A percentile compares a stretch with the other conserved stretches of the same genome.
Conservation (phyloP, 2,329 filamentous ascomycete genomes). For the Cordyceps sp. region DNA sequence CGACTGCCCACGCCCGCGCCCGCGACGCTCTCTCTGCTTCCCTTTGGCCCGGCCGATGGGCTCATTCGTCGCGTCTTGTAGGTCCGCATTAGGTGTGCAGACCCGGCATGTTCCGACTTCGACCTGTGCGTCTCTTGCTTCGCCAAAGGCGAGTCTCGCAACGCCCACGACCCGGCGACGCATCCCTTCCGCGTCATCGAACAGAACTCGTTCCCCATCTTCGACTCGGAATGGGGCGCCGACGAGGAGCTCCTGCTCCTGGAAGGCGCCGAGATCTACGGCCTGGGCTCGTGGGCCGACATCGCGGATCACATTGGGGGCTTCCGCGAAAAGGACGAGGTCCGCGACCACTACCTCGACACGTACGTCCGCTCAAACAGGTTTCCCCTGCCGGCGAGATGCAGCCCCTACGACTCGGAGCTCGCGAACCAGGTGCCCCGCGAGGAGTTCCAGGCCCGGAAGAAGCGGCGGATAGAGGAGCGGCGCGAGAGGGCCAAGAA, state of each 20-base stretch:
- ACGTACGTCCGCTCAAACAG: slow-evolving; percentile 70
- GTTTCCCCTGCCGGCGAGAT: slow-evolving; percentile 78
- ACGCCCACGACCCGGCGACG: slow-evolving; percentile 70
- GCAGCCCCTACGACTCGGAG: slow-evolving; percentile 64
- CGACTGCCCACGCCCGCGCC: too few species aligned
- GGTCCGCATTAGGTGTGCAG: slow-evolving; percentile 90
- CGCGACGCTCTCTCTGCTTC: slow-evolving; percentile 7
- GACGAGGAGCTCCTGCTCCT: slow-evolving; percentile 90
- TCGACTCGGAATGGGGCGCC: slow-evolving; percentile 86
- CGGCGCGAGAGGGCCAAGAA: slow-evolving; percentile 76
- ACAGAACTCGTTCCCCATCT: slow-evolving; percentile 96
- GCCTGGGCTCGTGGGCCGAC: slow-evolving; percentile 91
- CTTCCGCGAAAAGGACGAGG: slow-evolving; percentile 86
- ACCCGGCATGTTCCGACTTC: slow-evolving; percentile 73
- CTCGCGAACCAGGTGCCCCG: slow-evolving; percentile 68
- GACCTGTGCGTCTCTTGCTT: slow-evolving; percentile 96
- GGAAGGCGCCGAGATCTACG: slow-evolving; percentile 92
- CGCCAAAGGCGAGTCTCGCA: slow-evolving; percentile 60
- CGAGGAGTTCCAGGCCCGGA: slow-evolving; percentile 82
- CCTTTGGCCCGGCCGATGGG: not conserved
- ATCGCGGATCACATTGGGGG: slow-evolving; percentile 97
- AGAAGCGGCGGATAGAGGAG: slow-evolving; percentile 87
- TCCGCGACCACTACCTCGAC: slow-evolving; percentile 80
- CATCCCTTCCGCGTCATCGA: slow-evolving; percentile 92
- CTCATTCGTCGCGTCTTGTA: slow-evolving; percentile 18